These are phyloP conservation scores for Trapa bicornis DNA, from an alignment of 345 rosid genomes.

Conservation along the genomic window DNA sequence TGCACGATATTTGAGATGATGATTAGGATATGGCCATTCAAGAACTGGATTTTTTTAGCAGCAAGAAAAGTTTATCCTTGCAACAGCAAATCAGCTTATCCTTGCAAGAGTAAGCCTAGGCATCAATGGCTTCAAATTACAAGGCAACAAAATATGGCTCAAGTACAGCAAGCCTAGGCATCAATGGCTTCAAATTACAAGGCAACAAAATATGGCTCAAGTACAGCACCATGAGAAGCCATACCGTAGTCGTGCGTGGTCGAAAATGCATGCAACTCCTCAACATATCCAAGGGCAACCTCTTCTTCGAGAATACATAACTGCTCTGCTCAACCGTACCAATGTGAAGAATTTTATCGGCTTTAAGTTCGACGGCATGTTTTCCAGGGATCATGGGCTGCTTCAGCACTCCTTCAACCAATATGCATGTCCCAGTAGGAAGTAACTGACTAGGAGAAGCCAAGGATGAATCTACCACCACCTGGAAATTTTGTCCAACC, in stretches of 20 bases:
- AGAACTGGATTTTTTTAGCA: too few relatives aligned
- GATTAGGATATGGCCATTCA: background rate
- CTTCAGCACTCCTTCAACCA: slow-evolving; percentile 52
- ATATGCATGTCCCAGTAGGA: slow-evolving; percentile 54
- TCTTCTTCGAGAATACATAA: slow-evolving; percentile 54
- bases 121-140: background rate
- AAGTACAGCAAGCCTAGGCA: too few relatives aligned
- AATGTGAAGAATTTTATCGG: slow-evolving; percentile 59
- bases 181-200: background rate
- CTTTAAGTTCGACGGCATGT: slow-evolving; percentile 43
- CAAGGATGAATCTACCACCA: slow-evolving; percentile 47
- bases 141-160: background rate
- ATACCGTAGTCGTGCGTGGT: slow-evolving; percentile 77
- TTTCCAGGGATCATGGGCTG: slow-evolving; percentile 19
- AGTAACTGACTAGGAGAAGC: slow-evolving; percentile 31
- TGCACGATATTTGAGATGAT: slow-evolving; percentile 10
- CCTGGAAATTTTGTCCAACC: slow-evolving; percentile 23
- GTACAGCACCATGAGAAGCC: background rate
- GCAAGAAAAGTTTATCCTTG: too few relatives aligned
- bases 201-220: background rate
- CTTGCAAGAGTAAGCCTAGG: too few relatives aligned
- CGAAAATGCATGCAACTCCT: slow-evolving; percentile 69
- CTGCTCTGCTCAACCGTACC: slow-evolving; percentile 52
- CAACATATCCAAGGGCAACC: slow-evolving; percentile 51
- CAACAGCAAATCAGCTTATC: too few relatives aligned